Base-by-base conservation (phyloP, 1,284 basidiomycete species). In the Ceratobasidium sp. region DNA sequence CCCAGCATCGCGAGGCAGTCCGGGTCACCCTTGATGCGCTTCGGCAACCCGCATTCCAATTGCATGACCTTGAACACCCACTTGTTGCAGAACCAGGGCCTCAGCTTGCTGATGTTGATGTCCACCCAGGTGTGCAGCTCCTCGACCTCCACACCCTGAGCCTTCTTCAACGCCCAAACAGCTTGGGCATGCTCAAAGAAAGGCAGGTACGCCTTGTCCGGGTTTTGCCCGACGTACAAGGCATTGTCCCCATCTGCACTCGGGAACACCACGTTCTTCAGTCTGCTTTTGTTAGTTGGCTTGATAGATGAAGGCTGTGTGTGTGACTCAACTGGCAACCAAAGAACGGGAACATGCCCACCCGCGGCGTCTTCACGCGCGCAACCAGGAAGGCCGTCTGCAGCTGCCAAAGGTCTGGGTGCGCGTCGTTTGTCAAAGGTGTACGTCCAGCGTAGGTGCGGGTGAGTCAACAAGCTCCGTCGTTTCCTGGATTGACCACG, bases 321-420 rank as follows among this genome's bases (percentile, higher is more conserved):
- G 34, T 21, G n/a, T n/a, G n/a, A n/a, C n/a, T n/a, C n/a, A n/a
- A 57, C 55, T 10, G n/a, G 32, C 55, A 57, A 14, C 55, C 34
- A n/a, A 21, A 39, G 14, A 57, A 57, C n/a, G 12, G 4, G 18
- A 57, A 21, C 3, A 5, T 1, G 1, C 34, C 55, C n/a, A 23
- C 14, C 32, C 30, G n/a, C 2, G 34, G 55, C 6, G 32, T 39
- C 3, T 30, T 21, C n/a, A 57, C 55, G 3, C 3, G 4, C 3
- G n/a, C 34, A 1, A 1, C 5, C n/a, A 57, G 10, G 12, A 57
- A 12, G 18, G 1, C 14, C 5, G 43, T 48, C 8, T 46, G 30
- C 45, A 62, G 43, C 18, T 62, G 60, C 60, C 60, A 62, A 2
- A 62, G 1, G 28, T 62, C 45, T 12, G 23, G 28, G 28, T 62